Base-by-base conservation (phyloP, 1,284 basidiomycete genomes). In the Ceratobasidium sp. region DNA sequence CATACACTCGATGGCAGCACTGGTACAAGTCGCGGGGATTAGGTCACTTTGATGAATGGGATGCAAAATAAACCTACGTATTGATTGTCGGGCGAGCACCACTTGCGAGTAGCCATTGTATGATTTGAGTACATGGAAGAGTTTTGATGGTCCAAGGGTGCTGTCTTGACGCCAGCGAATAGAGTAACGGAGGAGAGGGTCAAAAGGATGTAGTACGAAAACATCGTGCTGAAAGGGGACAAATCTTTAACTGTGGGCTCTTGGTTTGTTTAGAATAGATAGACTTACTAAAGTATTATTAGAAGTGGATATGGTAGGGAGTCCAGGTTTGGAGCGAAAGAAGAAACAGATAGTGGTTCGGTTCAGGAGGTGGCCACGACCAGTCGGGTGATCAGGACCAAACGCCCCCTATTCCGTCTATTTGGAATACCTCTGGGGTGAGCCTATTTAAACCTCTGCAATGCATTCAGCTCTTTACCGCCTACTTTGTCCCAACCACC, bases 1-100 rank as follows among this genome's bases (percentile, higher is more conserved):
- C 65, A 41, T 69, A 69, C 21, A 69, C 8, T 2, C 65, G 65
- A 32, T 69, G 65, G 28, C 65, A 69, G 28, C 65, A 69, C 65
- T 69, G 28, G 10, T 12, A 21, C 30, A 9, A 30, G 41, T 6
- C n/a, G 4, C 3, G 45, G 14, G 32, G 18, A 8, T 50, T n/a
- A 30, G n/a, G 18, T 39, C 18, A 3, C 10, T 58, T 3, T 21
- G 23, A 1, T 2, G 12, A n/a, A 43, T 41, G n/a, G 14, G 48
- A 30, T 3, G 21, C 32, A 34, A 10, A 55, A 55, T 12, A 64
- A 18, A 32, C 65, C 46, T n/a, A 69, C 65, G 36, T 43, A 69
- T 46, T 57, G 65, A 57, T 39, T 48, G n/a, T 57, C 65, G 16
- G 21, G 41, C 14, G 52, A 41, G 34, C 65, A 69, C 65, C 52